Percentiles rank a stretch among this genome's conserved stretches.
phyloP scores from a whole-genome alignment of 208 protist genomes.

The Acanthamoeba lenticulata region DNA sequence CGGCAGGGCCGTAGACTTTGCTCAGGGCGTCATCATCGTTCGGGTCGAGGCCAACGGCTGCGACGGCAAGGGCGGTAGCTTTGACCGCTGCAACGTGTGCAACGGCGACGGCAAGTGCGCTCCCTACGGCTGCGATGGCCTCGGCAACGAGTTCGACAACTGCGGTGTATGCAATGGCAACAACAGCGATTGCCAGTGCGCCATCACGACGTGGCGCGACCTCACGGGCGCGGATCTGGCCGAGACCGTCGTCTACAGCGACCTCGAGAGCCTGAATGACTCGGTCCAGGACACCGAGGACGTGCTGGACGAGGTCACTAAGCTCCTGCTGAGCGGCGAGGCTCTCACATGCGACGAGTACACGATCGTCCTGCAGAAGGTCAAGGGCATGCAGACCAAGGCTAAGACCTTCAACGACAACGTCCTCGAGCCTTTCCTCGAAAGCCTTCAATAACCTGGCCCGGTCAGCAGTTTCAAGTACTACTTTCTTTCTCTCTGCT shows the following conservation, averaged over 20 bases:
- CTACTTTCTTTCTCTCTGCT: neutral
- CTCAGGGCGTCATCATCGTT: neutral
- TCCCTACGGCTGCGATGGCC: constrained; percentile 22
- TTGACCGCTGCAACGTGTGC: neutral
- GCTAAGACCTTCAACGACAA: neutral
- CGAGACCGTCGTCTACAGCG: neutral
- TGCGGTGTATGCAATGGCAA: constrained; percentile 5
- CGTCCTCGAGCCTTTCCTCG: neutral
- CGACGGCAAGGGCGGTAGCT: neutral
- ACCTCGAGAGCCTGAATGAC: neutral
- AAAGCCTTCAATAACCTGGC: neutral
- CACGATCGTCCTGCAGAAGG: neutral
- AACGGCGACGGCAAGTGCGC: neutral
- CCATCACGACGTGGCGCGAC: neutral
- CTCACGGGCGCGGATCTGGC: neutral
- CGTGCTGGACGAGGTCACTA: neutral
- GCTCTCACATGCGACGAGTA: neutral
- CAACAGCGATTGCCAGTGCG: neutral
- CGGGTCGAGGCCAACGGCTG: neutral
- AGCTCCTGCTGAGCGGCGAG: neutral
- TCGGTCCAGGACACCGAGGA: neutral
- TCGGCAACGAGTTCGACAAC: neutral
- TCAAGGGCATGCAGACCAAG: neutral
- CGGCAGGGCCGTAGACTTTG: neutral
- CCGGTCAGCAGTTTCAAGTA: too few species aligned